Evolutionary conservation across 306 rosid species (phyloP), one percentile per base, ranked within the genome.

Genomic region (Castanea crenata): DNA sequence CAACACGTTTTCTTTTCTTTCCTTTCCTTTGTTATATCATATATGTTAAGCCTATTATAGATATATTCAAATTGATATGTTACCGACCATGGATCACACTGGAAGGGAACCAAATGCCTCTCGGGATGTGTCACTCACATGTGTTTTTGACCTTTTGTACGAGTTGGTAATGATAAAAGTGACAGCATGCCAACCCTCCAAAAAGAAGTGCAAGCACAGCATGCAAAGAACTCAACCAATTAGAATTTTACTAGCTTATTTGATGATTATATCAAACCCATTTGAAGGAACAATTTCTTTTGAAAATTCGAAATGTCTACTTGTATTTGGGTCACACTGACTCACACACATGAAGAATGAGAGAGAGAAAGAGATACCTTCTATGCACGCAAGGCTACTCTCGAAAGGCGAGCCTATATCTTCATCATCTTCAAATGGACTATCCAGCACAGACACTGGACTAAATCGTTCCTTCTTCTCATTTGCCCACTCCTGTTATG

Each of bases 391-490:
- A 55, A 74, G 64, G 31, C 46, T 75, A 73, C 76, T 71, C n/a
- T 73, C 74, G 55, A 69, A 85, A 49, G 85, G 83, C 25, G 90
- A 81, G 71, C 57, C 58, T 1, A 73, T 55, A 4, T 82, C 88
- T 71, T 91, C 88, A 68, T 94, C 98, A 14, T 94, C 95, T 79
- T 89, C 83, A 68, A 92, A 91, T 12, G 94, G 94, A 69, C 92
- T 85, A 61, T 91, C 92, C 74, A 92, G 84, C 67, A 90, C 87
- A 0, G 99, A 95, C 15, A 90, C 87, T 13, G 99, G 99, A 82
- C 99, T 95, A 19, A 86, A 85, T 57, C 93, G 99, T 71, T 90
- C 93, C 74, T 95, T 92, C 76, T 83, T 90, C 67, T 88, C 92
- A 18, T 78, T 89, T 34, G 71, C 8, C 94, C 91, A 91, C 41